These are phyloP conservation scores for Pestalotiopsis sp. DNA, from an alignment of 2,329 filamentous ascomycete genomes.

Conservation along the genomic window DNA sequence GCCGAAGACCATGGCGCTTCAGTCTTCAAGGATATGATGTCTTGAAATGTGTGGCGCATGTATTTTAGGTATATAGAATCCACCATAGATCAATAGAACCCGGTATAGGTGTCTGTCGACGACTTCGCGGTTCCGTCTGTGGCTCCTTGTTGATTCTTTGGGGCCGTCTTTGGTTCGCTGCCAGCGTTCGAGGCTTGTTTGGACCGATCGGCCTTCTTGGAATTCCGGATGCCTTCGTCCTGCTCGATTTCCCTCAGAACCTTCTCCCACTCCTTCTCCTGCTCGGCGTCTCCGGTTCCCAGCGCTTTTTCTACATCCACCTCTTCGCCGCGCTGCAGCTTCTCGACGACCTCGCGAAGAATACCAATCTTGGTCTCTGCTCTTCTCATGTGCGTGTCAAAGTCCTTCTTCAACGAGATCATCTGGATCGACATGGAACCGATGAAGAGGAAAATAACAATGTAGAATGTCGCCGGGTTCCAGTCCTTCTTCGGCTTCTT, in stretches of 20 bases:
- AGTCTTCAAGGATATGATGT: slow-evolving; percentile 64
- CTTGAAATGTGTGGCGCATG: slow-evolving; percentile 36
- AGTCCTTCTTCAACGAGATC: slow-evolving; percentile 78
- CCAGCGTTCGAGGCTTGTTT: slow-evolving; percentile 32
- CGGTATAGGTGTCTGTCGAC: slow-evolving; percentile 38
- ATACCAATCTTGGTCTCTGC: slow-evolving; percentile 79
- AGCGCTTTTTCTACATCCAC: slow-evolving; percentile 84
- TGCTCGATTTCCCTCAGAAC: slow-evolving; percentile 69
- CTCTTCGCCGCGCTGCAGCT: slow-evolving; percentile 70
- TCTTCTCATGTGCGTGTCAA: slow-evolving; percentile 70
- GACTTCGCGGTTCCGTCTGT: slow-evolving; percentile 19
- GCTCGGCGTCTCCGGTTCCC: slow-evolving; percentile 74
- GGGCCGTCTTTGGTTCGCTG: slow-evolving; percentile 18
- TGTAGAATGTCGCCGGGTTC: slow-evolving; percentile 84
- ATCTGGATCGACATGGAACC: slow-evolving; percentile 96
- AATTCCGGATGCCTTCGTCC: slow-evolving; percentile 57
- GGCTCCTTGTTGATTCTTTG: slow-evolving; percentile 10
- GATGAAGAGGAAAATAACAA: slow-evolving; percentile 81
- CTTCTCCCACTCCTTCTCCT: slow-evolving; percentile 84
- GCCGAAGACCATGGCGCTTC: slow-evolving; percentile 31
- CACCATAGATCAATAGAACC: slow-evolving; percentile 49
- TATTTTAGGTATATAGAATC: slow-evolving; percentile 16
- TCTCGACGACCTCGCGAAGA: slow-evolving; percentile 74
- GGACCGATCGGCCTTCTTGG: slow-evolving; percentile 44
- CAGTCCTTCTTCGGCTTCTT: slow-evolving; percentile 61